A percentile compares a stretch with the other conserved stretches of the same genome.
These are phyloP conservation scores for Solanum commersonii DNA, from an alignment of 257 asterid species.

Conservation along the genomic window DNA sequence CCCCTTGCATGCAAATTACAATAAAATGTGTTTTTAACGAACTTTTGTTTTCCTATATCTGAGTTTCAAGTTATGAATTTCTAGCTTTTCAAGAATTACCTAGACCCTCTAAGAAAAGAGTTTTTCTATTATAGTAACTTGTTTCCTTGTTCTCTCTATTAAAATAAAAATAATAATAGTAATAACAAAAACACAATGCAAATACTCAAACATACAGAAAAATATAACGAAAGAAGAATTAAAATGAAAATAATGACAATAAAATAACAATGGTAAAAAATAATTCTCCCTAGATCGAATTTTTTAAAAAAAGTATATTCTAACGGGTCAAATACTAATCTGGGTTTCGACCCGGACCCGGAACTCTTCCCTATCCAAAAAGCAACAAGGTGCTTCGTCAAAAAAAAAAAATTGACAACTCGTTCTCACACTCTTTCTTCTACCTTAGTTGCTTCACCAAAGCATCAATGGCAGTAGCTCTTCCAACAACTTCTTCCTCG, in stretches of 20 bases:
- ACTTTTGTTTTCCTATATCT: background rate
- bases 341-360: background rate
- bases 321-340: background rate
- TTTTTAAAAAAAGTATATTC: background rate
- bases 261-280: too few relatives aligned
- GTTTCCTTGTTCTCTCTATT: too few relatives aligned
- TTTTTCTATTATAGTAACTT: too few relatives aligned
- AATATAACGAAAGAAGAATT: too few relatives aligned
- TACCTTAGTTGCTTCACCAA: background rate
- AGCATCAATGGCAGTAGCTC: conserved; percentile 22
- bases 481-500: conserved; percentile 7
- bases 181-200: background rate
- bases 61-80: background rate
- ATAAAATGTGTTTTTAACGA: background rate
- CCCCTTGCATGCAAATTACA: background rate
- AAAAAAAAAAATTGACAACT: background rate
- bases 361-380: background rate
- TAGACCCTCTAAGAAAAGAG: background rate
- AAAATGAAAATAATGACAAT: too few relatives aligned
- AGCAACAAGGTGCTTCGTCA: background rate
- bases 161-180: too few relatives aligned
- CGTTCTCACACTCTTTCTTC: background rate
- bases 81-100: background rate
- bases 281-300: background rate
- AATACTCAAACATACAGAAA: background rate